These are phyloP conservation scores for Breynia disticha DNA, from an alignment of 441 rosid genomes.

Conservation along the genomic window DNA sequence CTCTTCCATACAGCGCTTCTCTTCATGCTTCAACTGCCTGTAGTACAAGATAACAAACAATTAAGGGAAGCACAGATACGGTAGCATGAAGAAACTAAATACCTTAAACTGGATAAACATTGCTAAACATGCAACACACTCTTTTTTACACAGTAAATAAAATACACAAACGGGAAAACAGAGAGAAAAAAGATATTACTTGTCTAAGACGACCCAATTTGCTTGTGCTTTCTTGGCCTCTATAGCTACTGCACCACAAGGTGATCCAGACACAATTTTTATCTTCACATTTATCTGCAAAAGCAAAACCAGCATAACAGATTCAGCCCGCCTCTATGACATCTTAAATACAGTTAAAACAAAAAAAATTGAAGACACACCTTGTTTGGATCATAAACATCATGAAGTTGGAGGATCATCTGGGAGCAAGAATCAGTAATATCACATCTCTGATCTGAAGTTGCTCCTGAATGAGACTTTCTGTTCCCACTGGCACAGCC, in stretches of 20 bases:
- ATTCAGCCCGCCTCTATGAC: background rate
- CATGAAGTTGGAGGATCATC: conserved; percentile 90
- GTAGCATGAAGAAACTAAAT: too few species aligned
- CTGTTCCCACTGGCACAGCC: conserved; percentile 71
- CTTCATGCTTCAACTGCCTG: conserved; percentile 84
- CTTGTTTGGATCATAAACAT: conserved; percentile 95
- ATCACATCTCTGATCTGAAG: conserved; percentile 60
- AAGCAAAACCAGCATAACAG: too few species aligned
- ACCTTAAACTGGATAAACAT: too few species aligned
- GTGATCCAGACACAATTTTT: conserved; percentile 80
- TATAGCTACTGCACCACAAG: conserved; percentile 79
- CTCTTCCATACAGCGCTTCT: conserved; percentile 75
- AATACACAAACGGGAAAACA: too few species aligned
- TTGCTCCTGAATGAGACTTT: conserved; percentile 49
- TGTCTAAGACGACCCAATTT: conserved; percentile 93
- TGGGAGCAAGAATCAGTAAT: conserved; percentile 83
- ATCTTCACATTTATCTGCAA: conserved; percentile 81
- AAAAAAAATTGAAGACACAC: conserved; percentile 25
- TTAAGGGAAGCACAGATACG: background rate
- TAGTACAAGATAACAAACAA: conserved; percentile 11
- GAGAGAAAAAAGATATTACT: conserved; percentile 30
- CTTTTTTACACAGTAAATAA: too few species aligned
- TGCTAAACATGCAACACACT: too few species aligned
- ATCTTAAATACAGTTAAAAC: background rate
- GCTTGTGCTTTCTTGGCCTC: conserved; percentile 81